These are phyloP conservation scores for Leucocoprinus birnbaumii DNA, from an alignment of 768 basidiomycete genomes.

Conservation along the genomic window DNA sequence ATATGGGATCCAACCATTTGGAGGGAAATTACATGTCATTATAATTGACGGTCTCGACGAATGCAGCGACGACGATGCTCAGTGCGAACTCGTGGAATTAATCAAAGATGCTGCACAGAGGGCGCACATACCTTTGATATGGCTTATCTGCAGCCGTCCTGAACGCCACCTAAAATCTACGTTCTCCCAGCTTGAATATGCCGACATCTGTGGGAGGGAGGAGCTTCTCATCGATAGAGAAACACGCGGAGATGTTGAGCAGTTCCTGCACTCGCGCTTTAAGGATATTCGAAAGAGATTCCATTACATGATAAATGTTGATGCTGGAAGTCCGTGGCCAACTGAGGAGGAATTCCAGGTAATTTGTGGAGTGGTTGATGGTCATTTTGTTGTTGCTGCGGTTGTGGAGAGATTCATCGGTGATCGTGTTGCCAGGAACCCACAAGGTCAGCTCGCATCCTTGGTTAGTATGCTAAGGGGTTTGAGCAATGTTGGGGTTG, in stretches of 20 bases:
- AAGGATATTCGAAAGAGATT: not conserved
- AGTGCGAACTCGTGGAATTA: not conserved
- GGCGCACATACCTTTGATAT: not conserved
- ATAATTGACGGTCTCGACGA: not conserved
- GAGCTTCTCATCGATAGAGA: not conserved
- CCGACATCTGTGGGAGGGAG: not conserved
- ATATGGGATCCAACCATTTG: not conserved
- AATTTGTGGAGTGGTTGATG: not conserved
- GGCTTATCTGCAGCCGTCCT: constrained; percentile 2
- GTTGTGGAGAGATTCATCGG: not conserved
- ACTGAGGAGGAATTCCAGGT: not conserved
- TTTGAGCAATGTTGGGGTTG: not conserved
- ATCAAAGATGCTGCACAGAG: not conserved
- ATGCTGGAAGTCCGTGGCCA: not conserved
- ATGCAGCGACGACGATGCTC: not conserved
- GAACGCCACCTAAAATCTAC: not conserved
- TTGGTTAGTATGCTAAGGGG: not conserved
- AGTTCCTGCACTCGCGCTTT: not conserved
- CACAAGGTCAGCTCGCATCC: not conserved
- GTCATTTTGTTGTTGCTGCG: not conserved
- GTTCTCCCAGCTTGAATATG: not conserved
- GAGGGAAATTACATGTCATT: not conserved
- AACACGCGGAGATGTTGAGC: not conserved
- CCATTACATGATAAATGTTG: not conserved
- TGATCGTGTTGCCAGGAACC: not conserved